phyloP scores from a whole-genome alignment of 108 stramenopile genomes.

The Discostella stelligeroides region DNA sequence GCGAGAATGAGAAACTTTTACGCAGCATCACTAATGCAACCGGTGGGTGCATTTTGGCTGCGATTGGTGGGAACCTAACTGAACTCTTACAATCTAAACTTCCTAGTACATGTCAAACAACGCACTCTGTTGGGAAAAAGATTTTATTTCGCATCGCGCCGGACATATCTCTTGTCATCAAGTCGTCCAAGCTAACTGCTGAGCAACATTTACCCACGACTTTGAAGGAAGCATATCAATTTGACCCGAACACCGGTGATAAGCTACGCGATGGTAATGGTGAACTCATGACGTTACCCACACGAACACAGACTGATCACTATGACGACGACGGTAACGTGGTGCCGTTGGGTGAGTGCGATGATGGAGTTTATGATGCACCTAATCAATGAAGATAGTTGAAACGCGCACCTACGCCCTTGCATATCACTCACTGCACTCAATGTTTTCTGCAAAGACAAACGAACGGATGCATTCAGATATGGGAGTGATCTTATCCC shows the following conservation, averaged over 20 bases:
- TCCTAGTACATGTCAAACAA: constrained; percentile 4
- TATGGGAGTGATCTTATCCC: constrained; percentile 82
- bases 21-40: constrained; percentile 67
- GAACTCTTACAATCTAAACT: constrained; percentile 45
- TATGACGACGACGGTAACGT: constrained; percentile 52
- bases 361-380: too few relatives aligned
- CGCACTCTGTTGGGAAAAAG: constrained; percentile 53
- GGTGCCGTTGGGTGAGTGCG: constrained; percentile 21
- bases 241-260: constrained; percentile 47
- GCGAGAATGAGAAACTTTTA: constrained; percentile 73
- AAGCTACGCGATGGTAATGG: constrained; percentile 47
- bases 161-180: constrained; percentile 51
- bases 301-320: constrained; percentile 45
- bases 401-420: neutral
- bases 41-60: constrained; percentile 73
- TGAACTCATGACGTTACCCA: constrained; percentile 51
- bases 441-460: constrained; percentile 6
- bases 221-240: constrained; percentile 48
- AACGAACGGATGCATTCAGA: constrained; percentile 56
- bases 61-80: constrained; percentile 54
- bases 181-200: constrained; percentile 46
- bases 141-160: constrained; percentile 74
- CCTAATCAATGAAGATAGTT: too few relatives aligned
- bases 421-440: neutral
- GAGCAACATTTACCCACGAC: constrained; percentile 49